Evolutionary conservation across 2,329 filamentous ascomycete species (phyloP).

Genomic region (Paecilomyces sp.): DNA sequence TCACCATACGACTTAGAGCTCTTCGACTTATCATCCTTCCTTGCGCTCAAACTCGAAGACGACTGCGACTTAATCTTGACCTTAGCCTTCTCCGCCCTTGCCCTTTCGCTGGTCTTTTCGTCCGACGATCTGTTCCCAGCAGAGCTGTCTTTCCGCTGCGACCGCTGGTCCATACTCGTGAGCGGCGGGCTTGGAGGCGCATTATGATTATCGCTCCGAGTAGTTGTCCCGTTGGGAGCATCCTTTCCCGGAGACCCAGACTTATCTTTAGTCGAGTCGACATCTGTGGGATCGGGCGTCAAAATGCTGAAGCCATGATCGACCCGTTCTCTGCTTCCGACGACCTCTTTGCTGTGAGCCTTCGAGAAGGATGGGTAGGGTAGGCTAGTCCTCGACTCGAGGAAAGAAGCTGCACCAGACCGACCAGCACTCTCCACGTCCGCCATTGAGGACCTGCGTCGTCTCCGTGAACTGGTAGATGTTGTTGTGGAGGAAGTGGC

Average conservation of each 20-base stretch:
- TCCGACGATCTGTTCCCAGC: conserved; percentile 18
- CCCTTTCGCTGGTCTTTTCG: conserved; percentile 21
- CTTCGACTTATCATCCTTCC: conserved; percentile 31
- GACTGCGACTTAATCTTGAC: conserved; percentile 30
- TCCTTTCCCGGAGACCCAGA: conserved; percentile 38
- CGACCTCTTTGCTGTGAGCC: conserved; percentile 80
- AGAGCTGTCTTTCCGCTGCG: conserved; percentile 28
- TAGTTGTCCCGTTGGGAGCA: conserved; percentile 21
- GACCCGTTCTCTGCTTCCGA: conserved; percentile 56
- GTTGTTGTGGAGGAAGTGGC: conserved; percentile 5
- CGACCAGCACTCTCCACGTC: conserved; percentile 10
- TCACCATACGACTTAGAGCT: conserved; percentile 28
- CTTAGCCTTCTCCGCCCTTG: conserved; percentile 26
- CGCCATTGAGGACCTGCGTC: conserved; percentile 9
- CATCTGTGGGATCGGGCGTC: conserved; percentile 67
- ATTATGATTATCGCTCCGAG: conserved; percentile 21
- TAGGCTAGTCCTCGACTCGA: conserved; percentile 44
- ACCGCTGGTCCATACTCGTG: conserved; percentile 36
- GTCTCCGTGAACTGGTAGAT: conserved; percentile 4
- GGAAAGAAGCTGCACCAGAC: conserved; percentile 29
- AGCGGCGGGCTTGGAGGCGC: conserved; percentile 43
- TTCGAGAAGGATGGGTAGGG: conserved; percentile 84
- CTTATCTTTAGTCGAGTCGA: conserved; percentile 27
- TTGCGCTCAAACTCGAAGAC: conserved; percentile 32
- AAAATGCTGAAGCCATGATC: conserved; percentile 36